Percentiles rank a stretch among this genome's conserved stretches.
These are phyloP conservation scores for Candida montana DNA, from an alignment of 805 yeast genomes.

Conservation along the genomic window DNA sequence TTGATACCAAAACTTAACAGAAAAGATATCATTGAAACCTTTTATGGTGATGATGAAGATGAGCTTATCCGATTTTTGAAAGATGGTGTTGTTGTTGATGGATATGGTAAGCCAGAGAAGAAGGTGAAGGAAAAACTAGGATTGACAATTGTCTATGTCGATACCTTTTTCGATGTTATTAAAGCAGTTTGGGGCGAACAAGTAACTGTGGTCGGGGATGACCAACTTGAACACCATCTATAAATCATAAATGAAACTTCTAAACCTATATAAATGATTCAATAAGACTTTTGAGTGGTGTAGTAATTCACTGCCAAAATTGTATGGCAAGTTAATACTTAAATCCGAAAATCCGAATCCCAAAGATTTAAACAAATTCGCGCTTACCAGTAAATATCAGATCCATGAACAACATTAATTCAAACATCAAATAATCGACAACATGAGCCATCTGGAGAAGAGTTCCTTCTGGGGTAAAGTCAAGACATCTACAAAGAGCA, in stretches of 20 bases:
- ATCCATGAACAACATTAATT: not conserved
- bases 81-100: slow-evolving; percentile 6
- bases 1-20: slow-evolving; percentile 68
- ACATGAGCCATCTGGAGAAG: slow-evolving; percentile 9
- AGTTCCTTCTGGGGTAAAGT: slow-evolving; percentile 22
- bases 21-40: slow-evolving; percentile 43
- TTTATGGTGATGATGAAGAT: slow-evolving; percentile 20
- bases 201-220: slow-evolving; percentile 22
- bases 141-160: slow-evolving; percentile 57
- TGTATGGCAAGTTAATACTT: no score
- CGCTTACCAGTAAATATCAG: no score
- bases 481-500: slow-evolving; percentile 22
- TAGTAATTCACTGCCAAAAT: no score
- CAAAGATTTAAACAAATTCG: no score
- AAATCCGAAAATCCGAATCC: no score
- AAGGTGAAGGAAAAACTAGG: slow-evolving; percentile 50
- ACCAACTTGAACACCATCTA: slow-evolving; percentile 6
- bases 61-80: slow-evolving; percentile 20
- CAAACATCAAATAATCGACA: no score
- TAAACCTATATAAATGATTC: no score
- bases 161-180: slow-evolving; percentile 74
- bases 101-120: slow-evolving; percentile 41
- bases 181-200: slow-evolving; percentile 61
- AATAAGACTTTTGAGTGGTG: no score
- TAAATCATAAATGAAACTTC: slow-evolving; percentile 1